A percentile compares a stretch with the other conserved stretches of the same genome.
phyloP scores from a whole-genome alignment of 2,329 filamentous ascomycete species.

The Lachnellula subtilissima region DNA sequence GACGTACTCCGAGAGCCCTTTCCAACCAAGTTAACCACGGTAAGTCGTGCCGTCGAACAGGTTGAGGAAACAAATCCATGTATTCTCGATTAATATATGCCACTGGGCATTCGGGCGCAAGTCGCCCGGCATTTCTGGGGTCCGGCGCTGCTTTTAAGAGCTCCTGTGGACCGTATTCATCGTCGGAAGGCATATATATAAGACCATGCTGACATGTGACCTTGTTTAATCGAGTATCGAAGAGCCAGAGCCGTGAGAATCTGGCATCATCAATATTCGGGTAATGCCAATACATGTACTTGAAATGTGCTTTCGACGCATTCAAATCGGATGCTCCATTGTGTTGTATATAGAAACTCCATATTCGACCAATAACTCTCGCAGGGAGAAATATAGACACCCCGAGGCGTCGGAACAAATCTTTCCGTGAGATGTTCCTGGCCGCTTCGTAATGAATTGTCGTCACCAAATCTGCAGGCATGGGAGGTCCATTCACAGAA shows the following conservation, averaged over 20 bases:
- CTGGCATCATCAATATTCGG: neutral
- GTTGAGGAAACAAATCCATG: constrained; percentile 3
- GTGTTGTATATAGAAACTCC: constrained; percentile 1
- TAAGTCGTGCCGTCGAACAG: constrained; percentile 4
- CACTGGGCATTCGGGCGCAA: constrained; percentile 8
- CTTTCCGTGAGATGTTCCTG: constrained; percentile 2
- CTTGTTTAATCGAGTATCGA: no score
- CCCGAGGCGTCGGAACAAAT: constrained; percentile 8
- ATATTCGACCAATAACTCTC: constrained; percentile 6
- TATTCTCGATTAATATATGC: constrained; percentile 13
- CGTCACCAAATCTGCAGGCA: constrained; percentile 9
- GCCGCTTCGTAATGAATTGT: constrained; percentile 4
- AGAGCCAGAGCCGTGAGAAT: constrained; percentile 11
- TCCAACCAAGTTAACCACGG: constrained; percentile 16
- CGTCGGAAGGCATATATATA: constrained; percentile 12
- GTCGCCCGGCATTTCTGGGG: neutral
- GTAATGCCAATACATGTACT: constrained; percentile 16
- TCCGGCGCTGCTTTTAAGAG: constrained; percentile 12
- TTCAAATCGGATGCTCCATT: constrained; percentile 4
- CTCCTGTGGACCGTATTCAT: constrained; percentile 14
- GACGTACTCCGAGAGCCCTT: constrained; percentile 6
- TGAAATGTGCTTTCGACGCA: constrained; percentile 13
- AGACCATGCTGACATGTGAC: no score
- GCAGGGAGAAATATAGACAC: neutral
- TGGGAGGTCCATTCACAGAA: neutral